Percentiles rank a stretch among this genome's conserved stretches.
These are phyloP conservation scores for Leucogyrophana mollusca DNA, from an alignment of 768 basidiomycete species.

Conservation along the genomic window DNA sequence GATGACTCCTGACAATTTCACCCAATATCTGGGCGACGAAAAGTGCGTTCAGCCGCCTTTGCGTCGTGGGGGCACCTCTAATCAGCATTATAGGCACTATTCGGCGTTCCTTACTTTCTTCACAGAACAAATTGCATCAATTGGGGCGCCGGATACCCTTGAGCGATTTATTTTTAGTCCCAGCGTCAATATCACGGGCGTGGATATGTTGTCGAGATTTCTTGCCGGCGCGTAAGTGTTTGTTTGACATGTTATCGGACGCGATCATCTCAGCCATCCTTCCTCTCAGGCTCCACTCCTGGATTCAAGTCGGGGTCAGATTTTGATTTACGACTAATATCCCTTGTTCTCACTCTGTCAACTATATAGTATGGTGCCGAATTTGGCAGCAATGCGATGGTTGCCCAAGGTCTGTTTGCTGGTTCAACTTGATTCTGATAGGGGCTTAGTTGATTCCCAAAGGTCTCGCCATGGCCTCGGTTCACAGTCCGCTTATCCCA, in stretches of 20 bases:
- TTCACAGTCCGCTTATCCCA: conserved; percentile 31
- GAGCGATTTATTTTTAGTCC: conserved; percentile 49
- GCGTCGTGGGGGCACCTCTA: conserved; percentile 34
- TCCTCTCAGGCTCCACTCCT: conserved; percentile 45
- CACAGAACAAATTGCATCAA: conserved; percentile 32
- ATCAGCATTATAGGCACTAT: conserved; percentile 28
- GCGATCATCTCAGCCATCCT: neutral
- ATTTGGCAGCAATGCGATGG: conserved; percentile 48
- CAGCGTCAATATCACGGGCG: conserved; percentile 28
- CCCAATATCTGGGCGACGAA: conserved; percentile 45
- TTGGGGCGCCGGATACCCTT: conserved; percentile 38
- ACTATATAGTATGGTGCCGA: conserved; percentile 47
- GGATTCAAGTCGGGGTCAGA: conserved; percentile 55
- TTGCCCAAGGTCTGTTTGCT: conserved; percentile 42
- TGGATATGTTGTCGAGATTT: conserved; percentile 34
- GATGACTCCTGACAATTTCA: conserved; percentile 48
- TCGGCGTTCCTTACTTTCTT: conserved; percentile 39
- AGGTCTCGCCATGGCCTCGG: conserved; percentile 51
- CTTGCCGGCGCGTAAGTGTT: conserved; percentile 33
- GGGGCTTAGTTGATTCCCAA: conserved; percentile 9
- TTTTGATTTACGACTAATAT: conserved; percentile 4
- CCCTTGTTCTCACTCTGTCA: too few relatives aligned
- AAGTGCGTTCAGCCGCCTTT: conserved; percentile 39
- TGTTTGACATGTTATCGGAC: neutral
- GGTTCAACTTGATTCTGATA: neutral